phyloP scores from a whole-genome alignment of 176 grass and related monocot genomes.

The Oryza glumipatula region DNA sequence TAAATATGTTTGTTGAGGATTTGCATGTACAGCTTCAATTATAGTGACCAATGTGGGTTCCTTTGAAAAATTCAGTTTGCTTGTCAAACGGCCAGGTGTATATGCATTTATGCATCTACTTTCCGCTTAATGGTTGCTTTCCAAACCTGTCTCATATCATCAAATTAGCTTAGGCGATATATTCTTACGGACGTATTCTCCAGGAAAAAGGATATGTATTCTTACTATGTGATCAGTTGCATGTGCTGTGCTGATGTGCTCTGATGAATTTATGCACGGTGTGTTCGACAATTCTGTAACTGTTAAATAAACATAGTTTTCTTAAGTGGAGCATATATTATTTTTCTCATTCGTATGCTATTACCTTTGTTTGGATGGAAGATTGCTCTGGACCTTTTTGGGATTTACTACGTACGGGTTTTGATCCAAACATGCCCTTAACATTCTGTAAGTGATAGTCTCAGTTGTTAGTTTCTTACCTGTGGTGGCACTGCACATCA shows the following conservation, averaged over 20 bases:
- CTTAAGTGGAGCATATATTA: neutral
- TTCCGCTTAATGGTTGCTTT: neutral
- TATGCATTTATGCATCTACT: neutral
- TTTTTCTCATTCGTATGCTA: neutral
- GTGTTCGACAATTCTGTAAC: no score
- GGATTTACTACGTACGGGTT: neutral
- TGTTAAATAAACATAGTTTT: neutral
- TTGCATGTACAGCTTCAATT: slow-evolving; percentile 9
- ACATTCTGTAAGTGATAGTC: neutral
- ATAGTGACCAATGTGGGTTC: neutral
- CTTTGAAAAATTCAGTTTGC: neutral
- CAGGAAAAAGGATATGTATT: neutral
- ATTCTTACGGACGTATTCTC: neutral
- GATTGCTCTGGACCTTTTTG: neutral
- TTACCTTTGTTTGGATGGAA: neutral
- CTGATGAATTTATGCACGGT: no score
- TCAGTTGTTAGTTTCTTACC: neutral
- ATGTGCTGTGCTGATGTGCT: neutral
- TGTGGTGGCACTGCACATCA: neutral
- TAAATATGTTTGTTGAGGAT: neutral
- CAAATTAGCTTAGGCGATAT: neutral
- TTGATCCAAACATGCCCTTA: neutral
- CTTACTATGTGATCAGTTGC: neutral
- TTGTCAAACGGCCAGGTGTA: neutral
- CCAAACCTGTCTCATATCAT: neutral